Conservation (phyloP, 1,139 yeast species). For the Candida sp. region DNA sequence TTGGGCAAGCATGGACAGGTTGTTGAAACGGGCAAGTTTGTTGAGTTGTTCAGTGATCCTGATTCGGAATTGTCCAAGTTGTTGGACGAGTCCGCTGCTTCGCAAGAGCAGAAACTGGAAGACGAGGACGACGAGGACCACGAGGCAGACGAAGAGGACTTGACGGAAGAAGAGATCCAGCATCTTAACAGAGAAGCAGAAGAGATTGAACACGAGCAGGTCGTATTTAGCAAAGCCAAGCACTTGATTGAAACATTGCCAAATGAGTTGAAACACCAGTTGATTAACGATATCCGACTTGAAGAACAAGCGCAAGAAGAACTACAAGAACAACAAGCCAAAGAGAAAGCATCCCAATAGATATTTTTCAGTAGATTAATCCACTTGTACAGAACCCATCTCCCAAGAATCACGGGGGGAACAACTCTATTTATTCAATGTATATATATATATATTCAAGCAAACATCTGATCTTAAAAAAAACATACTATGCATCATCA, state of each 20-base stretch:
- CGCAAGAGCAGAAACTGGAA: conserved; percentile 22
- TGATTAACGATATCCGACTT: conserved; percentile 30
- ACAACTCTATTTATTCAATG: conserved; percentile 1
- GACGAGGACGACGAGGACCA: conserved; percentile 25
- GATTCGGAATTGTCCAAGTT: conserved; percentile 48
- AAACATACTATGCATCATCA: neutral
- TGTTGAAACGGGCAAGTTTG: conserved; percentile 46
- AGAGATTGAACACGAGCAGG: conserved; percentile 23
- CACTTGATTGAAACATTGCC: conserved; percentile 45
- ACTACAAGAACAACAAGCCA: conserved; percentile 12
- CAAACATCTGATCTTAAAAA: neutral
- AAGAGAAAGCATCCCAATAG: neutral
- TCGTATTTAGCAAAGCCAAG: conserved; percentile 26
- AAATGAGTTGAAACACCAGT: conserved; percentile 32
- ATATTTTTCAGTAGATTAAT: neutral
- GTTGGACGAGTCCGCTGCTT: conserved; percentile 40
- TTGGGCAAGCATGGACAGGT: conserved; percentile 49
- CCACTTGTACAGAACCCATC: neutral
- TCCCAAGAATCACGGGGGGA: too few species aligned
- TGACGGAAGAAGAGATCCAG: conserved; percentile 24
- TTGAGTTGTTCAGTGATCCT: conserved; percentile 46
- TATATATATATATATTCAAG: neutral
- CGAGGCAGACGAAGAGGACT: conserved; percentile 22
- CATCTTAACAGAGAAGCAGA: conserved; percentile 31
- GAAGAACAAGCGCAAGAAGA: conserved; percentile 23